Percentiles rank a stretch among this genome's conserved stretches.
Conservation (phyloP, 1,284 basidiomycete species). For the Rhodotorula sp. region DNA sequence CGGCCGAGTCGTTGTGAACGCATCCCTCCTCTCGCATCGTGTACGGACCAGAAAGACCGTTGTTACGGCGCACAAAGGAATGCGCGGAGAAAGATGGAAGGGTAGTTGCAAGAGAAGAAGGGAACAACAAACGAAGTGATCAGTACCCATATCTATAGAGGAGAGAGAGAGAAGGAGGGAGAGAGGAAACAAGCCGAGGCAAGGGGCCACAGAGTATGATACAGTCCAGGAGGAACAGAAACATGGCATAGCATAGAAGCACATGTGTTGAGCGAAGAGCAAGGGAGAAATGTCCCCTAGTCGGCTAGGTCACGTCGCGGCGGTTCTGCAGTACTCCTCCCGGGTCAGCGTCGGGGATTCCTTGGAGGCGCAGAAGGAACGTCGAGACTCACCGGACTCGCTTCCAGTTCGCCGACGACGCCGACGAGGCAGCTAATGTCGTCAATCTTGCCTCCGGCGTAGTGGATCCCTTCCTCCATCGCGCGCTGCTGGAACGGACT, state of each 20-base stretch:
- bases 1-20: too few relatives aligned
- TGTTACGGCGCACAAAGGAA: too few relatives aligned
- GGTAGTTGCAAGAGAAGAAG: too few relatives aligned
- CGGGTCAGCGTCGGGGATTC: neutral
- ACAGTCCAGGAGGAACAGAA: neutral
- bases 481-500: slow-evolving; percentile 58
- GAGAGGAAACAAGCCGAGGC: neutral
- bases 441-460: slow-evolving; percentile 53
- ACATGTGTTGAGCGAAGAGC: neutral
- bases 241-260: too few relatives aligned
- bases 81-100: too few relatives aligned
- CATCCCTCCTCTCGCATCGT: too few relatives aligned
- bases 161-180: neutral
- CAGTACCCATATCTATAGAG: neutral
- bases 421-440: slow-evolving; percentile 53
- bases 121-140: too few relatives aligned
- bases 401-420: slow-evolving; percentile 48
- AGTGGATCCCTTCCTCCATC: slow-evolving; percentile 57
- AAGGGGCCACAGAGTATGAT: neutral
- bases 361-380: neutral
- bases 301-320: slow-evolving; percentile 6
- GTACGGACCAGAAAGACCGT: too few relatives aligned
- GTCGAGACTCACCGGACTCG: slow-evolving; percentile 19
- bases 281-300: neutral
- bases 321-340: slow-evolving; percentile 2